These are phyloP conservation scores for Sophora flavescens DNA, from an alignment of 306 rosid genomes.

Conservation along the genomic window DNA sequence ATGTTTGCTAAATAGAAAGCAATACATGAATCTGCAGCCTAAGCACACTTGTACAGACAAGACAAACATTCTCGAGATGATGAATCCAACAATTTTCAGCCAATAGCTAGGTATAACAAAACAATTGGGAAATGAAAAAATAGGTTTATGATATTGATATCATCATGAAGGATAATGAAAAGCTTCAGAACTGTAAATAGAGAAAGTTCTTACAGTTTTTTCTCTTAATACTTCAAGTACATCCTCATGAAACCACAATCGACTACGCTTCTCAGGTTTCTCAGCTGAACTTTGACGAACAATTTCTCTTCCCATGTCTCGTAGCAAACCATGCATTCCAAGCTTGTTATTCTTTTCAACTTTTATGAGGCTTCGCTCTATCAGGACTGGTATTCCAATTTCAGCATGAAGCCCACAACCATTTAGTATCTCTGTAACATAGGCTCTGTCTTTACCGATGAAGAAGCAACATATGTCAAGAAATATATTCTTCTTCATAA, in stretches of 20 bases:
- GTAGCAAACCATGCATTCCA: constrained; percentile 18
- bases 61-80: too few species aligned
- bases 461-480: constrained; percentile 13
- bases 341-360: background rate
- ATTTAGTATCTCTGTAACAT: constrained; percentile 16
- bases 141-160: background rate
- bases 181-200: background rate
- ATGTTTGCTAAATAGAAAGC: too few species aligned
- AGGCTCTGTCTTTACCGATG: constrained; percentile 24
- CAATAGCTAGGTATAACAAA: too few species aligned
- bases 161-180: background rate
- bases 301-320: constrained; percentile 54
- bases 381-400: too few species aligned
- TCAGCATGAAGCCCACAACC: too few species aligned
- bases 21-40: too few species aligned
- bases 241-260: background rate
- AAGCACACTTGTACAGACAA: too few species aligned
- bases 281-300: constrained; percentile 31
- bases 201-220: background rate
- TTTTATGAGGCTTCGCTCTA: too few species aligned
- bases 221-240: background rate
- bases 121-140: too few species aligned
- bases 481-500: too few species aligned
- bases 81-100: too few species aligned
- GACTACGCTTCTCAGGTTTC: background rate